A percentile compares a stretch with the other conserved stretches of the same genome.
Evolutionary conservation across 805 yeast species (phyloP).

Genomic region (Pichia nanzhaoensis): DNA sequence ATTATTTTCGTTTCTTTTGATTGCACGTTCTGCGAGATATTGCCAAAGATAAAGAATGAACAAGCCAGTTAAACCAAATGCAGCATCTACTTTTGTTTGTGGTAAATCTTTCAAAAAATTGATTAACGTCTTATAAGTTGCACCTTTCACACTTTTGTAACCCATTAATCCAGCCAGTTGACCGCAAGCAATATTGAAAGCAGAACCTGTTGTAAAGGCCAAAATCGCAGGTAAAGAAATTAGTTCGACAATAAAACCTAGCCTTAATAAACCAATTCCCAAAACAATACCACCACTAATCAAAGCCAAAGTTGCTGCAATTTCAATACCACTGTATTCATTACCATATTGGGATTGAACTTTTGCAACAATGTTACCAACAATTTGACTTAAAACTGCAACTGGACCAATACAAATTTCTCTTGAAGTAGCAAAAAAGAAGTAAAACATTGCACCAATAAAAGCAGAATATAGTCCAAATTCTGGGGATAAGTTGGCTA

Average conservation of each 20-base stretch:
- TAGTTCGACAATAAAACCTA: conserved; percentile 84
- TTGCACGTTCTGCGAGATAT: conserved; percentile 51
- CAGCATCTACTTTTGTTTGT: conserved; percentile 70
- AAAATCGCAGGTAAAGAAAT: conserved; percentile 88
- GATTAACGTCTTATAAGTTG: conserved; percentile 66
- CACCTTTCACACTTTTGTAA: conserved; percentile 60
- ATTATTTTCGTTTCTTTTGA: conserved; percentile 58
- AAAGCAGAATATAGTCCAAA: conserved; percentile 89
- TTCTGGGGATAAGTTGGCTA: conserved; percentile 76
- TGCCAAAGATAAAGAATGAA: conserved; percentile 70
- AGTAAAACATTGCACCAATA: conserved; percentile 82
- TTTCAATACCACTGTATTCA: conserved; percentile 51
- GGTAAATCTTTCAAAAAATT: conserved; percentile 66
- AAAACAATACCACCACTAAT: conserved; percentile 81
- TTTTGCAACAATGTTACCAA: conserved; percentile 64
- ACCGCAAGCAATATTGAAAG: conserved; percentile 72
- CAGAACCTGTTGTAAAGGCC: conserved; percentile 95
- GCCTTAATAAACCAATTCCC: conserved; percentile 73
- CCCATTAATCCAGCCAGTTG: conserved; percentile 89
- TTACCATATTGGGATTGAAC: conserved; percentile 43
- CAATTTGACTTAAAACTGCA: conserved; percentile 89
- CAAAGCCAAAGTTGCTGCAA: conserved; percentile 75
- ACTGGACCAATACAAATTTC: conserved; percentile 97
- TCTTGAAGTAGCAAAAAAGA: conserved; percentile 89
- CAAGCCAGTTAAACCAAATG: conserved; percentile 76